Percentiles rank a stretch among this genome's conserved stretches.
These are phyloP conservation scores for Penicillium capsulatum DNA, from an alignment of 2,329 filamentous ascomycete species.

Conservation along the genomic window DNA sequence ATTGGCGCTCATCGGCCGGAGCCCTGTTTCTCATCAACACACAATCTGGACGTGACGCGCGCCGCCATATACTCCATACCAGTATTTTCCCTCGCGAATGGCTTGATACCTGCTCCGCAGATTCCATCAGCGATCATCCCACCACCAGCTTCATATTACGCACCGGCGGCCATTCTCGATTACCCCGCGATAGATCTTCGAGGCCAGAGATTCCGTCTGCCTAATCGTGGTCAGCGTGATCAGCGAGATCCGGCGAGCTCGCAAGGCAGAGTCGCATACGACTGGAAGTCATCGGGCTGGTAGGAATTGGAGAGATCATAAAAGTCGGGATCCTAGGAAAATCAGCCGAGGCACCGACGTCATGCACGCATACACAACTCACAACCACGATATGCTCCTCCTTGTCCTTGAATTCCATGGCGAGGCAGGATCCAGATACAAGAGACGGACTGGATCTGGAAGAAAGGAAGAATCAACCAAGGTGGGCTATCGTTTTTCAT, in stretches of 20 bases:
- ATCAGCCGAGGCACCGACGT: not conserved
- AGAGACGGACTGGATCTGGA: too few relatives aligned
- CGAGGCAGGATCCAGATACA: too few relatives aligned
- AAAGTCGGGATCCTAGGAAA: not conserved
- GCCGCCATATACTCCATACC: too few relatives aligned
- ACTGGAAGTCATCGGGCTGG: not conserved
- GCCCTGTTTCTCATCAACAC: conserved; percentile 1
- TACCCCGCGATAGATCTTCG: conserved; percentile 16
- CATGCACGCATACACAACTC: not conserved
- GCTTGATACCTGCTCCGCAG: conserved; percentile 11
- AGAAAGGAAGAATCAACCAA: too few relatives aligned
- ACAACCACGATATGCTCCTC: not conserved
- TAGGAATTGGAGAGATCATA: not conserved
- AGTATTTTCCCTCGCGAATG: conserved; percentile 16
- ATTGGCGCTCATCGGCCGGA: conserved; percentile 13
- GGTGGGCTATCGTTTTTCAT: too few relatives aligned
- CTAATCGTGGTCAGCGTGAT: conserved; percentile 2
- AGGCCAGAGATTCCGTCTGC: conserved; percentile 19
- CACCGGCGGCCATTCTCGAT: conserved; percentile 19
- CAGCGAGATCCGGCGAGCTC: too few relatives aligned
- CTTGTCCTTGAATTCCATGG: not conserved
- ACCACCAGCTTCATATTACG: too few relatives aligned
- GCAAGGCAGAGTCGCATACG: too few relatives aligned
- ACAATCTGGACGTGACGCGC: not conserved
- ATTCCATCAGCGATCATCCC: too few relatives aligned